Conservation (phyloP, 768 basidiomycete species). For the Epithele typhae region DNA sequence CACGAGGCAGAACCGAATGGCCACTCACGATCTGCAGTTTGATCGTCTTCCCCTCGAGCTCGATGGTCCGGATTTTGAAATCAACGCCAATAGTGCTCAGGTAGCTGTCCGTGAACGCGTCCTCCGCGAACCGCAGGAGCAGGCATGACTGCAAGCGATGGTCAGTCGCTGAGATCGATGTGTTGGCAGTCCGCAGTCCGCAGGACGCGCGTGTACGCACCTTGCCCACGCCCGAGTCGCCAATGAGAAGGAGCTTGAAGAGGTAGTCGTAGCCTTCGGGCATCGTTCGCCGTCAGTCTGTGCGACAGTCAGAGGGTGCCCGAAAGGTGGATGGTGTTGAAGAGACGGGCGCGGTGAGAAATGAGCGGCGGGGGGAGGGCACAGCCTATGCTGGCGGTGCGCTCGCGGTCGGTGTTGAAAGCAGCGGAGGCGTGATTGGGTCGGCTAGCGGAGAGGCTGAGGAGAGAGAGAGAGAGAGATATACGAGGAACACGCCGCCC, state of each 20-base stretch:
- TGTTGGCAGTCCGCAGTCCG: slow-evolving; percentile 1
- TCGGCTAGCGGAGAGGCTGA: no score
- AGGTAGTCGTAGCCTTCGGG: slow-evolving; percentile 92
- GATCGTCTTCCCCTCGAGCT: slow-evolving; percentile 96
- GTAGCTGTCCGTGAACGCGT: slow-evolving; percentile 96
- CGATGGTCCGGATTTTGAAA: slow-evolving; percentile 99
- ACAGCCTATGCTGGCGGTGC: no score
- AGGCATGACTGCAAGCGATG: slow-evolving; percentile 72
- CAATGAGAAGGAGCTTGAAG: slow-evolving; percentile 92
- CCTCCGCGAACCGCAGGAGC: slow-evolving; percentile 89
- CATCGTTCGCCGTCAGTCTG: no score
- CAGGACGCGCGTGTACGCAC: slow-evolving; percentile 34
- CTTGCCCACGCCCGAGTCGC: slow-evolving; percentile 94
- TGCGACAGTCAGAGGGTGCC: no score
- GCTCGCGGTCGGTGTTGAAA: no score
- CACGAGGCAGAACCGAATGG: no score
- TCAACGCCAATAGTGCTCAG: slow-evolving; percentile 98
- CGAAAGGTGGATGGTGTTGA: no score
- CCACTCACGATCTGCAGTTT: slow-evolving; percentile 95
- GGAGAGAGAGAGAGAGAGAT: no score
- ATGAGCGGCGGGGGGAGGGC: no score
- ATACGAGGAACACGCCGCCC: no score
- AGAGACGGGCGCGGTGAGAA: no score
- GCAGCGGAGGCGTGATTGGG: no score
- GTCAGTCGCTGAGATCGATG: neutral